Percentiles rank a stretch among this genome's conserved stretches.
Evolutionary conservation across 2,329 filamentous ascomycete species (phyloP).

Genomic region (Aspergillus versicolor): DNA sequence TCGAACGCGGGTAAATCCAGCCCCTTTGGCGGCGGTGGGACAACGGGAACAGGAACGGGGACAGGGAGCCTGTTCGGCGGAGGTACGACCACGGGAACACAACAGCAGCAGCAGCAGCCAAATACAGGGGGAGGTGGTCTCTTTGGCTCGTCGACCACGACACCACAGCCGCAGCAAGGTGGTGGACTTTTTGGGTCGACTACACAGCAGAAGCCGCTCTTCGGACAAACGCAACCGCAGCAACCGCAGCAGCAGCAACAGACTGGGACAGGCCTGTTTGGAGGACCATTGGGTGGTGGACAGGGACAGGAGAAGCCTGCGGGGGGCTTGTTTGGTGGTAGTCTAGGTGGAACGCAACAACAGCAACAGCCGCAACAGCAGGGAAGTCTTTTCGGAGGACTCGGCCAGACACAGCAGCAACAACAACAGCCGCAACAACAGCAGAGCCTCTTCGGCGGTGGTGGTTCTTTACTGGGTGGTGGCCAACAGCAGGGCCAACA

Average conservation of each 20-base stretch:
- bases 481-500: constrained; percentile 28
- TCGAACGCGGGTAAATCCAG: constrained; percentile 33
- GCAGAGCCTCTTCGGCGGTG: constrained; percentile 27
- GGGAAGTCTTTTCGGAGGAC: constrained; percentile 14
- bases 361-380: constrained; percentile 18
- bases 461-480: constrained; percentile 28
- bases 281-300: constrained; percentile 25
- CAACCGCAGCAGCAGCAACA: constrained; percentile 21
- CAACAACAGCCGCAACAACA: constrained; percentile 38
- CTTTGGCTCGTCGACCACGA: constrained; percentile 26
- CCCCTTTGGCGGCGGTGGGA: constrained; percentile 35
- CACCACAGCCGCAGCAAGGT: constrained; percentile 17
- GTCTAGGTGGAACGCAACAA: constrained; percentile 22
- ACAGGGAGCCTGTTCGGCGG: constrained; percentile 21
- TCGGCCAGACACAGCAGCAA: constrained; percentile 23
- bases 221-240: constrained; percentile 24
- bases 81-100: neutral
- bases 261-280: constrained; percentile 24
- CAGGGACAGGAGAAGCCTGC: constrained; percentile 16
- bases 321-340: constrained; percentile 30
- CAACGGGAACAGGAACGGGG: neutral
- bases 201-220: constrained; percentile 28
- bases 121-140: constrained; percentile 18
- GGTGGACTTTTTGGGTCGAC: constrained; percentile 40
- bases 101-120: constrained; percentile 14